Evolutionary conservation across 352 stramenopile genomes (phyloP), one percentile per base, ranked within the genome.

Genomic region (Globisporangium iwayamae): DNA sequence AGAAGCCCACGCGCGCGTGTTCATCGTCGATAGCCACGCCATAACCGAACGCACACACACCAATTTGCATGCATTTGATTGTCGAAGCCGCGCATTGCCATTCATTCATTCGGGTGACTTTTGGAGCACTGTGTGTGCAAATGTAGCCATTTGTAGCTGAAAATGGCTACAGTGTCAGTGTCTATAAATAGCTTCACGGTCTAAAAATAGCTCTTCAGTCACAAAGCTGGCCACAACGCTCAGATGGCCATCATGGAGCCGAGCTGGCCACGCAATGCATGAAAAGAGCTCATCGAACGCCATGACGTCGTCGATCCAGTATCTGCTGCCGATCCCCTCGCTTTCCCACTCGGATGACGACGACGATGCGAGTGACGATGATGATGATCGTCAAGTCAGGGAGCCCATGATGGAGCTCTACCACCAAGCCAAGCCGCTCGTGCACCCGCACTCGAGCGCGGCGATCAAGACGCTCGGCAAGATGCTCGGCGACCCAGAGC

Each of bases 361-460:
- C 3, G 38, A 46, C 2, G 47, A 65, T 28, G 59, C 25, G 3
- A 45, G n/a, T 51, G 54, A 70, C 9, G 47, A 54, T 16, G 30
- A 45, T 6, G 48, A 43, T 18, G 20, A 8, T 9, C 30, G 32
- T 2, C 43, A 41, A 3, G 32, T 47, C 3, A 36, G 54, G 11
- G 46, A 51, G 32, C 8, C 38, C 34, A 32, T 22, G 9, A 55
- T 85, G 10, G 68, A 73, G 14, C 36, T 89, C 25, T 87, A 89
- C 57, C 71, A 68, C 28, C 82, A 92, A 41, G 69, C 80, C 10
- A 73, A 79, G 6, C 75, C 81, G 22, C 68, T 91, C 16, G 66
- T 93, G 16, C 76, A 89, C 22, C 68, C 77, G 13, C 68, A 85
- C n/a, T 91, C 81, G 34, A 87, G 66, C 30, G 78, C 84, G 18